Conservation (phyloP, 169 alveolate genomes). For the Plasmodium reichenowi region DNA sequence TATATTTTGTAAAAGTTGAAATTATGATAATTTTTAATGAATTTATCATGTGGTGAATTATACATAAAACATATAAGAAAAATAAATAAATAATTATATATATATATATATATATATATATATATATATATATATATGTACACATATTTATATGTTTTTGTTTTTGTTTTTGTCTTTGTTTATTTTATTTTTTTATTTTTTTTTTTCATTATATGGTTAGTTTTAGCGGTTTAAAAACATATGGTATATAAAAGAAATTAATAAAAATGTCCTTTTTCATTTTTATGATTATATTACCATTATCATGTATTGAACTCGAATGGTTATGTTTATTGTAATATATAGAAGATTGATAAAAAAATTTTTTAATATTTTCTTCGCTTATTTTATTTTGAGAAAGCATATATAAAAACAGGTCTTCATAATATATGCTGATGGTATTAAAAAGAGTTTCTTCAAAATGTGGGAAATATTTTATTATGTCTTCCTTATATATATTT, state of each 20-base stretch:
- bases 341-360: neutral
- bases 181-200: neutral
- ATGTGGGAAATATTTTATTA: conserved; percentile 14
- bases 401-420: conserved; percentile 35
- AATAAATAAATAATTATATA: neutral
- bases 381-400: conserved; percentile 34
- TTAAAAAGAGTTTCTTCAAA: conserved; percentile 59
- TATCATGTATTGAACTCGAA: neutral
- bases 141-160: neutral
- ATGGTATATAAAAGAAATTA: conserved; percentile 43
- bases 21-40: too few relatives aligned
- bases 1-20: too few relatives aligned
- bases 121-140: neutral
- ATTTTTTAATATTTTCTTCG: neutral
- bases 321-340: neutral
- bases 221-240: conserved; percentile 8
- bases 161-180: too few relatives aligned
- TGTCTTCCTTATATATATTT: conserved; percentile 9
- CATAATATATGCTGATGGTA: conserved; percentile 42
- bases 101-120: neutral
- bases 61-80: too few relatives aligned
- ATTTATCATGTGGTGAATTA: too few relatives aligned
- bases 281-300: conserved; percentile 32
- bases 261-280: conserved; percentile 48
- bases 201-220: neutral